phyloP scores from a whole-genome alignment of 1,284 basidiomycete species.

The Cutaneotrichosporon daszewskae region DNA sequence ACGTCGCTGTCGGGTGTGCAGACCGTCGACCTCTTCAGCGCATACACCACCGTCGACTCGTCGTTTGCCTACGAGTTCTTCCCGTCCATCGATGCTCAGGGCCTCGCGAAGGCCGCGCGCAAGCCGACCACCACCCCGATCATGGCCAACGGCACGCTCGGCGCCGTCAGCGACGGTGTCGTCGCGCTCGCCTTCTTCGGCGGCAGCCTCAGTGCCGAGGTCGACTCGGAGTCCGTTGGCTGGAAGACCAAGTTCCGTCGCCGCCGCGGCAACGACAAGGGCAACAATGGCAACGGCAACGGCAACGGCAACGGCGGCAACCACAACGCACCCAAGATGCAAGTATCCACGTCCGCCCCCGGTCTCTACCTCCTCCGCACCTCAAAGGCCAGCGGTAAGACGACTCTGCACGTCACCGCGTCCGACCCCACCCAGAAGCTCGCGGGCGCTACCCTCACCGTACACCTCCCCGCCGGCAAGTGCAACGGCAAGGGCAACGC shows the following conservation, averaged over 20 bases:
- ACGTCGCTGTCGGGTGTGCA: constrained; percentile 54
- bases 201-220: no score
- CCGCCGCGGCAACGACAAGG: background rate
- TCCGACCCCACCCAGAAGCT: background rate
- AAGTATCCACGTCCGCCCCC: no score
- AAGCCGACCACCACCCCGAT: constrained; percentile 11
- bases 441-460: no score
- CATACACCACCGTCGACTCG: constrained; percentile 46
- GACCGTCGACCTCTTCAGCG: constrained; percentile 58
- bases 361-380: no score
- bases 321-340: no score
- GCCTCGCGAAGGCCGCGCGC: constrained; percentile 7
- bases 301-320: background rate
- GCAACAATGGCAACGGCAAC: background rate
- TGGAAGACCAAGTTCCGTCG: no score
- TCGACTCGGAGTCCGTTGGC: no score
- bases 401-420: background rate
- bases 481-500: background rate
- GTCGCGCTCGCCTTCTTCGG: no score
- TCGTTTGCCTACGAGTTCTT: constrained; percentile 56
- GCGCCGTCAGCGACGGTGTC: no score
- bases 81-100: constrained; percentile 47
- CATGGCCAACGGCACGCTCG: no score
- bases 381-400: background rate
- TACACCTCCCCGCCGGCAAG: background rate